Evolutionary conservation across 768 basidiomycete species (phyloP).

Genomic region (Amanita pallidorosea): DNA sequence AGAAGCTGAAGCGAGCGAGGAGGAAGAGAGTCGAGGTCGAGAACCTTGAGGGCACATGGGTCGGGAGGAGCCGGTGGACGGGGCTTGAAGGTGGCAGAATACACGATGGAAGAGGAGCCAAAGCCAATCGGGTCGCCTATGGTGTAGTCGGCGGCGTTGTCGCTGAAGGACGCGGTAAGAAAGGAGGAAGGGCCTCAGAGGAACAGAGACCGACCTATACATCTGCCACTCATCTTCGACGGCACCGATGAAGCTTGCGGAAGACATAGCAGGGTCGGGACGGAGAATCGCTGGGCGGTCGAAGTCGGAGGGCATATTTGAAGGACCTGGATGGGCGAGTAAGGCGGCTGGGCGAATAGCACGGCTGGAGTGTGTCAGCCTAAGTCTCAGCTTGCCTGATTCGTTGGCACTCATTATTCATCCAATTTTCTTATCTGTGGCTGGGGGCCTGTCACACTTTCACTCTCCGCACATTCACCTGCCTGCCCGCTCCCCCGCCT

Average conservation of each 20-base stretch:
- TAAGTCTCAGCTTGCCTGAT: not conserved
- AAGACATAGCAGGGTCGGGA: not conserved
- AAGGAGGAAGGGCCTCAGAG: conserved; percentile 1
- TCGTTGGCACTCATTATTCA: not conserved
- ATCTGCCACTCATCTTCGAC: conserved; percentile 79
- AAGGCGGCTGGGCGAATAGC: not conserved
- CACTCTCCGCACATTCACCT: not conserved
- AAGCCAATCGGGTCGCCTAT: conserved; percentile 77
- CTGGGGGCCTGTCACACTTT: not conserved
- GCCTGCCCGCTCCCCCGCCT: conserved; percentile 6
- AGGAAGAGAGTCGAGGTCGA: conserved; percentile 75
- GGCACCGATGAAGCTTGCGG: conserved; percentile 59
- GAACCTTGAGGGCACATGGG: conserved; percentile 79
- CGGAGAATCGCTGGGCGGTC: not conserved
- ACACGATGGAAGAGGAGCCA: conserved; percentile 88
- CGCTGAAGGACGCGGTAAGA: conserved; percentile 29
- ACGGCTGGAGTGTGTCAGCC: not conserved
- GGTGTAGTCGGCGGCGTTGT: conserved; percentile 60
- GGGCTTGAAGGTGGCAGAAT: conserved; percentile 59
- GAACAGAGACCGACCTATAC: conserved; percentile 43
- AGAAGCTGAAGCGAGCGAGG: conserved; percentile 61
- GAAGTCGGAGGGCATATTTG: not conserved
- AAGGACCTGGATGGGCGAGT: not conserved
- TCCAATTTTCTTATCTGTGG: not conserved
- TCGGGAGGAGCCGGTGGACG: conserved; percentile 21